Percentiles rank a stretch among this genome's conserved stretches.
Conservation (phyloP, 169 alveolate genomes). For the Plasmodium knowlesi region DNA sequence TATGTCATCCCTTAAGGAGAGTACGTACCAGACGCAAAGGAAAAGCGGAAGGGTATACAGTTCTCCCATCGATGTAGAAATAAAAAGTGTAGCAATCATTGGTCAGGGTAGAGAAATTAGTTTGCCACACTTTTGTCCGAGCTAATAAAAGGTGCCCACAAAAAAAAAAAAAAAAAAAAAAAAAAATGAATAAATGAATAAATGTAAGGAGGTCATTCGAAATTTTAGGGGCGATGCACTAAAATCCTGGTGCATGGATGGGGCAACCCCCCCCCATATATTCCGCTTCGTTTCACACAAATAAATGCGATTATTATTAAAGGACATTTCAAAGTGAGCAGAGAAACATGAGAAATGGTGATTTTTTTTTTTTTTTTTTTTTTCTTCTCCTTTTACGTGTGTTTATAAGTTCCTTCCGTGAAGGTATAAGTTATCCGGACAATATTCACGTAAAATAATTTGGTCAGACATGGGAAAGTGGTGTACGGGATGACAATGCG, state of each 20-base stretch:
- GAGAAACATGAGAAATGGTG: neutral
- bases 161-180: too few relatives aligned
- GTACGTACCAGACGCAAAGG: neutral
- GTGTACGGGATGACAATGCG: neutral
- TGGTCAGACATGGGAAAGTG: neutral
- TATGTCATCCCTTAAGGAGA: neutral
- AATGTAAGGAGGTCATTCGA: neutral
- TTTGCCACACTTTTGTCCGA: neutral
- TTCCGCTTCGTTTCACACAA: neutral
- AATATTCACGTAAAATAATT: neutral
- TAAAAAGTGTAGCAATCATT: neutral
- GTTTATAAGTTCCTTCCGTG: neutral
- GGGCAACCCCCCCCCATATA: neutral
- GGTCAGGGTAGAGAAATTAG: neutral
- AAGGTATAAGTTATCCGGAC: neutral
- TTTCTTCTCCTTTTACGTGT: neutral
- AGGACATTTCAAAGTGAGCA: neutral
- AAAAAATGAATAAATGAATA: too few relatives aligned
- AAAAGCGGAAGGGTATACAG: neutral
- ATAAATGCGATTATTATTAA: neutral
- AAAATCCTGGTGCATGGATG: neutral
- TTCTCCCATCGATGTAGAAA: neutral
- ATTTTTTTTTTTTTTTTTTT: too few relatives aligned
- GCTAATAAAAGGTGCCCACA: neutral
- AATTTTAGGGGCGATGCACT: neutral